phyloP scores from a whole-genome alignment of 805 yeast genomes.

The Candida ficus region DNA sequence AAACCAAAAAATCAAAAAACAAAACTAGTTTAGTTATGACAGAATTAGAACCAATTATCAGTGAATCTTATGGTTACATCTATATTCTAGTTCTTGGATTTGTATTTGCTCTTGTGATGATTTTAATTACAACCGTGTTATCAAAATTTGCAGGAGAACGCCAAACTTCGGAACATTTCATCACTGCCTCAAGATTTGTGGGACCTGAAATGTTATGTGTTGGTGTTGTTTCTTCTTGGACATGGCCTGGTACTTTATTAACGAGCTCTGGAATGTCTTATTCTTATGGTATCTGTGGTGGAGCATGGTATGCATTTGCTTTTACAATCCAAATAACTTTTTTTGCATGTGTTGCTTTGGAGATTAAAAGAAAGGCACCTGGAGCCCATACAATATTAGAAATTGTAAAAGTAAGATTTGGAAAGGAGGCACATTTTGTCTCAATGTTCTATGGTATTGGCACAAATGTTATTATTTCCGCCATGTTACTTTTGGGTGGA shows the following conservation, averaged over 20 bases:
- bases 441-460: conserved; percentile 30
- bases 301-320: conserved; percentile 30
- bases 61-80: conserved; percentile 35
- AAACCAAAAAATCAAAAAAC: too few relatives aligned
- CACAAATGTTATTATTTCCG: conserved; percentile 31
- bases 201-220: conserved; percentile 34
- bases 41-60: conserved; percentile 22
- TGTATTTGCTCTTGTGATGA: conserved; percentile 38
- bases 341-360: conserved; percentile 30
- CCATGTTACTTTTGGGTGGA: conserved; percentile 36
- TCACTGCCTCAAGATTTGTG: conserved; percentile 37
- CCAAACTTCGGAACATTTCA: conserved; percentile 37
- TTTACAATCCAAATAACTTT: conserved; percentile 33
- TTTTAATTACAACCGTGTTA: conserved; percentile 28
- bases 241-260: conserved; percentile 37
- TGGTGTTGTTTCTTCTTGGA: conserved; percentile 38
- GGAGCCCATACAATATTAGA: conserved; percentile 36
- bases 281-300: conserved; percentile 34
- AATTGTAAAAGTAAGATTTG: conserved; percentile 30
- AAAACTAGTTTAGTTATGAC: background rate
- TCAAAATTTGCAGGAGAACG: conserved; percentile 32
- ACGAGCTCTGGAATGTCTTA: conserved; percentile 33
- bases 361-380: conserved; percentile 34
- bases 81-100: conserved; percentile 27
- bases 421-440: conserved; percentile 29